Base-by-base conservation (phyloP, 176 grass and related monocot species). In the Phyllostachys edulis region DNA sequence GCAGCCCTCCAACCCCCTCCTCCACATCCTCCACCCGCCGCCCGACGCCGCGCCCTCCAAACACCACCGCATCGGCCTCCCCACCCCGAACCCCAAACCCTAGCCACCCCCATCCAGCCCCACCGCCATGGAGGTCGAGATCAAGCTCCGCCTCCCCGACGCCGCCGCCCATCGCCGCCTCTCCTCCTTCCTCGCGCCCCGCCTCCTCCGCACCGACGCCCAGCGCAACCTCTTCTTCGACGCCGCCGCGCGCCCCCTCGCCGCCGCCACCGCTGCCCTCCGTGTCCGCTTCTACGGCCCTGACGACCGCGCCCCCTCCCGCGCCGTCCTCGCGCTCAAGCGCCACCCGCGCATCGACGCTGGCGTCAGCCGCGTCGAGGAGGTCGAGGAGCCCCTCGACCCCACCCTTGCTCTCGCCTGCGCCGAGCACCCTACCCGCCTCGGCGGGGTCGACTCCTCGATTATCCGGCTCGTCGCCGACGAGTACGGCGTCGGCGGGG, bases 171-270 rank as follows among this genome's bases (percentile, higher is more conserved):
- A 97, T 87, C 81, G 85, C 69, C 94, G 79, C 79, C 91, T 97
- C 73, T 90, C 91, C 80, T 65, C 90, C 81, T 86, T 74, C 60
- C 94, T 97, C 70, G 71, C 78, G 6, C 77, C 94, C 15, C 81
- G 23, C 60, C 91, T 94, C 60, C 85, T 82, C 26, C 86, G 91
- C 79, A 97, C 91, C 77, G 65, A 88, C 75, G 80, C 82, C 69
- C 94, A 97, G 82, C 89, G 91, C 59, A 97, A 97, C 70, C 76
- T 94, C 64, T 97, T 97, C 85, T 97, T 97, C 78, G 94, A 97
- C 80, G 89, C 85, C n/a, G 46, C 87, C 34, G 72, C 85, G 69
- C 91, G 94, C 0, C 36, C 90, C 56, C 91, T 97, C 26, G 77
- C 89, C 54, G 83, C 91, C 23, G 87, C 87, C 57, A 72, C 88